Base-by-base conservation (phyloP, 2,329 filamentous ascomycete genomes). In the Fusarium odoratissimum region DNA sequence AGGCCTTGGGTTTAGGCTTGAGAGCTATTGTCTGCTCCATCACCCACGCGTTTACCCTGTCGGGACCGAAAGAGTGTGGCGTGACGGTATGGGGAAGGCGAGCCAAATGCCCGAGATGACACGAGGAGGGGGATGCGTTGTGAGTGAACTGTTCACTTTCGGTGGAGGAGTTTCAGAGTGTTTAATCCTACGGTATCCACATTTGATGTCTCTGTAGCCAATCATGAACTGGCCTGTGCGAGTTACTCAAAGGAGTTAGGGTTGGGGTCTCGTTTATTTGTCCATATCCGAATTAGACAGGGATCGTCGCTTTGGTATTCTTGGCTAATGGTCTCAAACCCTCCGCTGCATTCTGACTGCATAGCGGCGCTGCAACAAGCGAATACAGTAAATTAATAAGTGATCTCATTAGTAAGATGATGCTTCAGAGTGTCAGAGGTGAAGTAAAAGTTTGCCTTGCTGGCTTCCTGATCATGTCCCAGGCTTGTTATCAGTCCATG, bases 191-290 rank as follows among this genome's bases (percentile, higher is more conserved):
- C 25, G 12, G 37, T 52, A 41, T 60, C 45, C 46, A 54, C 45
- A 49, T 35, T 14, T 4, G 5, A 1, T 11, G 38, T 13, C 30
- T 14, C 16, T 25, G 1, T 13, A 14, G 4, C 69, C 69, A 72
- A 72, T 72, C 46, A 70, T 13, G 19, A 21, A 10, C 5, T 13
- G 5, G 19, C 12, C 33, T 61, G 59, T 69, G 64, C 69, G 69
- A 72, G 57, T 69, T 72, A 48, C 69, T 62, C 19, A 17, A 69
- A 61, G 13, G 12, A 35, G 69, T 48, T 65, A 69, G 54, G 42
- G 14, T 14, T 28, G 19, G 28, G 35, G 33, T 16, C 4, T 31
- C 40, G 38, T 44, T 35, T 57, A 31, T 49, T 49, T 35, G 41
- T n/a, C 41, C 25, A n/a, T n/a, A 37, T 40, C 60, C 40, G 3